Conservation (phyloP, 768 basidiomycete genomes). For the Lactarius akahatsu region DNA sequence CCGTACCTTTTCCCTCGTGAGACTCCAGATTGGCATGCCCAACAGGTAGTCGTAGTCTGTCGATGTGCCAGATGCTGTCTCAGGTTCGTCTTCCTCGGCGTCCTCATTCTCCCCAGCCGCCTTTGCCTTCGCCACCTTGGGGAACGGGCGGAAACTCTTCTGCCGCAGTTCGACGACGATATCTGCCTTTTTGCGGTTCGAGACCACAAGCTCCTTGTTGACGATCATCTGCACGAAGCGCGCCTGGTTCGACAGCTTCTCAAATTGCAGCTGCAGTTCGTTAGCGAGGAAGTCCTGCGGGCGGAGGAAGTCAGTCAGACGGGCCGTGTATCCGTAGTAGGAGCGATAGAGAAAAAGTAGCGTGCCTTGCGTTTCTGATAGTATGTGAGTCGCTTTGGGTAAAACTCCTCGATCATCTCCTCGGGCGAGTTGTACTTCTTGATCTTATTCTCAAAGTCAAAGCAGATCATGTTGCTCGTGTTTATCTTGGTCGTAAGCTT, state of each 20-base stretch:
- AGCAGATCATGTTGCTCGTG: slow-evolving; percentile 98
- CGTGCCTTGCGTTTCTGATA: slow-evolving; percentile 95
- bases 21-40: slow-evolving; percentile 92
- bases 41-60: slow-evolving; percentile 91
- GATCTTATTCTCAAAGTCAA: slow-evolving; percentile 95
- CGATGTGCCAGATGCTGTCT: slow-evolving; percentile 43
- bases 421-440: slow-evolving; percentile 89
- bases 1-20: slow-evolving; percentile 87
- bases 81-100: slow-evolving; percentile 53
- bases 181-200: slow-evolving; percentile 85
- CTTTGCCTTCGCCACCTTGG: slow-evolving; percentile 70
- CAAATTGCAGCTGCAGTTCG: slow-evolving; percentile 76
- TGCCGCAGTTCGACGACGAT: slow-evolving; percentile 82
- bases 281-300: slow-evolving; percentile 80
- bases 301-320: neutral
- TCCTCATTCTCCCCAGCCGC: slow-evolving; percentile 65
- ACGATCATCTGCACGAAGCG: slow-evolving; percentile 97
- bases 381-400: slow-evolving; percentile 79
- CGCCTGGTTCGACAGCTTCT: slow-evolving; percentile 90
- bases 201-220: slow-evolving; percentile 73
- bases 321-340: neutral
- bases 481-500: slow-evolving; percentile 81
- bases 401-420: slow-evolving; percentile 92
- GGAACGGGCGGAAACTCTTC: slow-evolving; percentile 88
- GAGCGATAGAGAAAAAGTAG: neutral